Base-by-base conservation (phyloP, 148 eudicot species). In the Camellia granthamiana region DNA sequence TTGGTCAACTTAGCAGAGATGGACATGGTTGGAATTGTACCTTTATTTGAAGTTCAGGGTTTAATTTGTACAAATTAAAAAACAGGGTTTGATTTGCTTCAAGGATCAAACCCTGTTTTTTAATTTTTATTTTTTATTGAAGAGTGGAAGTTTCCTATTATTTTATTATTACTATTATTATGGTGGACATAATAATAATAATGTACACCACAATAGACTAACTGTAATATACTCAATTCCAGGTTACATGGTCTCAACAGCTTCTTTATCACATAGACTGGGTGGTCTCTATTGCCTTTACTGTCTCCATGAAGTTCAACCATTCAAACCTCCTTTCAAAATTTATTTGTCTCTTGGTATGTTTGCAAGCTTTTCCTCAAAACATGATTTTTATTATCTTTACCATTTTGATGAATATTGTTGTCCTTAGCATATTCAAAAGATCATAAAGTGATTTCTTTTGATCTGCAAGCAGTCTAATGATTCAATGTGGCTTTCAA, bases 271-370 rank as follows among this genome's bases (percentile, higher is more conserved):
- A 8, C 84, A 81, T 23, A 91, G 93, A 86, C 68, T 92, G 79
- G 97, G 94, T 56, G 93, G 93, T 56, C 84, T 94, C 0, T 94
- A 91, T 83, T 90, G 93, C 84, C 87, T 92, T 59, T 92, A 92
- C 81, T 94, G 93, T 84, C 91, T 94, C 43, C 88, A 85, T 52
- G 93, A 92, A 83, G 90, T 94, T 78, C 98, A 94, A 77, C 94
- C 94, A 49, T 92, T 89, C 83, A 92, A 90, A 83, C 97, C 98
- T 60, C 90, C 92, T 30, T 90, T 85, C 84, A 92, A 86, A 67
- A 88, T 94, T 66, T 92, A 92, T 84, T n/a, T 94, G 38, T 92
- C 93, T 75, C 84, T 88, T 80, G 96, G 98, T 94, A 84, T 19
- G 87, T 43, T 79, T 67, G 74, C 30, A 19, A 78, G 69, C 55